These are phyloP conservation scores for Gremmenia infestans DNA, from an alignment of 2,329 filamentous ascomycete genomes.

Conservation along the genomic window DNA sequence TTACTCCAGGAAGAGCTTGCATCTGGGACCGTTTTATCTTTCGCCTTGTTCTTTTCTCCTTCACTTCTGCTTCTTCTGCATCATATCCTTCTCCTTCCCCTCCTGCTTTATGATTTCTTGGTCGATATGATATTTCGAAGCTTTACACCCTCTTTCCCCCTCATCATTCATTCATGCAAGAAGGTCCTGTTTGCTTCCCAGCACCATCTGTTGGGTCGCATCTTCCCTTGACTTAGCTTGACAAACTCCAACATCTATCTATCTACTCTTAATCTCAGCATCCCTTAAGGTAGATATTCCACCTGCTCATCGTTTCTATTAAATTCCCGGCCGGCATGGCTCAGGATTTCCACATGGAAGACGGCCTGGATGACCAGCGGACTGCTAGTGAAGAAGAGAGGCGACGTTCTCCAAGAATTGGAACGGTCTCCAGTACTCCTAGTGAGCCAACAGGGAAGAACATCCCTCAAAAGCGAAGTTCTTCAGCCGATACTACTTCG, in stretches of 20 bases:
- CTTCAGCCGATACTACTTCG: background rate
- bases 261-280: too few relatives aligned
- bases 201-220: background rate
- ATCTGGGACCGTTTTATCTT: background rate
- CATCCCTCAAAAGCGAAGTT: background rate
- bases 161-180: background rate
- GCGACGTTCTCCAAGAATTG: background rate
- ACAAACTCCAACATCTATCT: background rate
- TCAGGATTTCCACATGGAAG: background rate
- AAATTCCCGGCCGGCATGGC: background rate
- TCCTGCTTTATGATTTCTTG: background rate
- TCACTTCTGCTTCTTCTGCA: background rate
- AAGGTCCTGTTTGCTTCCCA: background rate
- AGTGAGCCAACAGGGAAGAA: constrained; percentile 1
- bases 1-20: background rate
- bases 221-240: background rate
- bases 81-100: background rate
- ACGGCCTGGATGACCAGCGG: background rate
- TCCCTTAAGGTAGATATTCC: background rate
- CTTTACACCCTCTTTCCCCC: background rate
- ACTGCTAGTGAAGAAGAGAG: background rate
- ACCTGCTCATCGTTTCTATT: background rate
- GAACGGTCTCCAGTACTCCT: background rate
- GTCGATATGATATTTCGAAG: too few relatives aligned
- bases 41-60: background rate